Percentiles rank a stretch among this genome's conserved stretches.
Evolutionary conservation across 495 filamentous ascomycete species (phyloP).

Genomic region (Penicillium subrubescens): DNA sequence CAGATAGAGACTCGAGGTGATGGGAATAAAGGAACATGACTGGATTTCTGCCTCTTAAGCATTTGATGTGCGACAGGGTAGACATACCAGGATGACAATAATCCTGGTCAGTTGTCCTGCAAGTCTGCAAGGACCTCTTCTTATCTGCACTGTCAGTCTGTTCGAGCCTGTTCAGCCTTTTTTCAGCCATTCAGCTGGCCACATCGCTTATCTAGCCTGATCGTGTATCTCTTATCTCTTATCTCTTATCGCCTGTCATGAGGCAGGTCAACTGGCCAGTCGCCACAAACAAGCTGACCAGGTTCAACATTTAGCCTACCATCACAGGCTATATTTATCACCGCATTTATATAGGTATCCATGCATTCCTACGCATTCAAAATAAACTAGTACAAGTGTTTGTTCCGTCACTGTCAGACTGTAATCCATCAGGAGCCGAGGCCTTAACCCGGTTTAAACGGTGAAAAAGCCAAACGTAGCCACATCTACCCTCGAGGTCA

Average conservation of each 20-base stretch:
- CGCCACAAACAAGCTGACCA: neutral
- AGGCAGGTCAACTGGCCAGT: neutral
- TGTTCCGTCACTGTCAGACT: neutral
- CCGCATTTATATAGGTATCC: too few species aligned
- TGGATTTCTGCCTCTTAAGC: neutral
- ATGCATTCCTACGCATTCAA: too few species aligned
- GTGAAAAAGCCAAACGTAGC: neutral
- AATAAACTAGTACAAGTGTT: too few species aligned
- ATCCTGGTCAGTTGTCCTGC: neutral
- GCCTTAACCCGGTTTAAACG: neutral
- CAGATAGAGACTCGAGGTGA: neutral
- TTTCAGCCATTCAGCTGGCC: neutral
- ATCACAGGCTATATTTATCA: neutral
- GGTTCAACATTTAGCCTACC: neutral
- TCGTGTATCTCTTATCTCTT: neutral
- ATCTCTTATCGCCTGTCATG: neutral
- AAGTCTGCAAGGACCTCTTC: neutral
- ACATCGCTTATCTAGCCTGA: neutral
- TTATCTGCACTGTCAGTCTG: neutral
- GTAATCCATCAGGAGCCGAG: neutral
- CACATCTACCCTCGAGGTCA: too few species aligned
- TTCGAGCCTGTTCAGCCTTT: neutral
- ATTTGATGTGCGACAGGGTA: neutral
- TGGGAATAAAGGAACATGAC: neutral
- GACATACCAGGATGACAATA: neutral